These are phyloP conservation scores for Cucurbita argyrosperma DNA, from an alignment of 306 rosid species.

Conservation along the genomic window DNA sequence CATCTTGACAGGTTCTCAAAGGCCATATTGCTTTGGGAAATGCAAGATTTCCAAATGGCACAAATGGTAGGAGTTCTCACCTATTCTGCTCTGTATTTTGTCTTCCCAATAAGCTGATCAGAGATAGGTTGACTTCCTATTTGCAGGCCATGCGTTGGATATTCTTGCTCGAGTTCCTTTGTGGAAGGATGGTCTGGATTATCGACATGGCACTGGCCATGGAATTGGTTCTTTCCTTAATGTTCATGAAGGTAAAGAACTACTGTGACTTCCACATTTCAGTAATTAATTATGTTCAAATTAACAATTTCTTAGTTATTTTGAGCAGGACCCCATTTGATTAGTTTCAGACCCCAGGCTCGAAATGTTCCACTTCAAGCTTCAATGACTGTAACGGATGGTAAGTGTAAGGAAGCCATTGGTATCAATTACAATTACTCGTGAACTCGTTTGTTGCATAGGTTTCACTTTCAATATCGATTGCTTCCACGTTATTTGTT, in stretches of 20 bases:
- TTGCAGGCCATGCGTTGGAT: constrained; percentile 65
- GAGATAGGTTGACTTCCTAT: neutral
- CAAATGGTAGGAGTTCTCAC: constrained; percentile 42
- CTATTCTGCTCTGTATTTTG: neutral
- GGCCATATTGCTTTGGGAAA: constrained; percentile 87
- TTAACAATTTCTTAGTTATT: neutral
- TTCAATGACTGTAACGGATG: constrained; percentile 94
- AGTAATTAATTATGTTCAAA: neutral
- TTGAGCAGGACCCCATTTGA: constrained; percentile 78
- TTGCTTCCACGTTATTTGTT: neutral
- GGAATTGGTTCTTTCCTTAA: constrained; percentile 94
- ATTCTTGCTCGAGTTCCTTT: constrained; percentile 88
- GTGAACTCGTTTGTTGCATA: neutral
- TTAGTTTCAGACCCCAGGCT: constrained; percentile 87
- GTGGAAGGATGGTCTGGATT: constrained; percentile 96
- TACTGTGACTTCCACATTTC: constrained; percentile 1
- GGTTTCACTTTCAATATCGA: neutral
- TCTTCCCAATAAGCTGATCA: neutral
- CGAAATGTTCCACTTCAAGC: constrained; percentile 81
- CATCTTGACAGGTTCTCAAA: constrained; percentile 62
- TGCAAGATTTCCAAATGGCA: constrained; percentile 93
- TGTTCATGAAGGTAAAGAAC: constrained; percentile 80
- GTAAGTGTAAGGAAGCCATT: constrained; percentile 31
- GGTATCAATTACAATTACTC: neutral
- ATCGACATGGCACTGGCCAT: constrained; percentile 98